These are phyloP conservation scores for Hypoxylon sp. DNA, from an alignment of 2,329 filamentous ascomycete species.

Conservation along the genomic window DNA sequence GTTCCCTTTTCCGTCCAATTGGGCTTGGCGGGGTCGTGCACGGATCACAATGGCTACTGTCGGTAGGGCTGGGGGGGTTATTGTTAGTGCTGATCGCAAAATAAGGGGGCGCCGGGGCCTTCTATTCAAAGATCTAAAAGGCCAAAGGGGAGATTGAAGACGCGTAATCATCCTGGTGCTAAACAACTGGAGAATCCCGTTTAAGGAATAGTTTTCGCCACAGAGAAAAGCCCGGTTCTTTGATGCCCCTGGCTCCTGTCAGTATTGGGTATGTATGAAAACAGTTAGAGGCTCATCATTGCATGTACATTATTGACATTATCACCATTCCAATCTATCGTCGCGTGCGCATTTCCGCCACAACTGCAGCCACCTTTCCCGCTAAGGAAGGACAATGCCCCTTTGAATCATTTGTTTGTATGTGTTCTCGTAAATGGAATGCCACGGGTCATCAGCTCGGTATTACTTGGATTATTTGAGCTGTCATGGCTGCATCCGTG, in stretches of 20 bases:
- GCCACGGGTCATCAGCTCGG: no score
- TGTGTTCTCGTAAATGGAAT: no score
- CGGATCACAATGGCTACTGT: background rate
- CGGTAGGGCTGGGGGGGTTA: constrained; percentile 14
- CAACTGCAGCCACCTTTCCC: no score
- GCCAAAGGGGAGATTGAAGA: constrained; percentile 28
- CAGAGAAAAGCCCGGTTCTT: no score
- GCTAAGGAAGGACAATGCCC: no score
- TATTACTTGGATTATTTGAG: no score
- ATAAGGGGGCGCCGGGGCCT: constrained; percentile 25
- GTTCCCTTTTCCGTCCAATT: background rate
- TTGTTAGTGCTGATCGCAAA: constrained; percentile 16
- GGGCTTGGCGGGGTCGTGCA: constrained; percentile 6
- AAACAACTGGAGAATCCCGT: constrained; percentile 20
- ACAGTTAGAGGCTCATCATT: constrained; percentile 1
- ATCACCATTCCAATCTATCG: no score
- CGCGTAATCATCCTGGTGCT: constrained; percentile 27
- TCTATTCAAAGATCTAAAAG: no score
- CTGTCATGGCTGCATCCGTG: constrained; percentile 3
- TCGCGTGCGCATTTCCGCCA: constrained; percentile 13
- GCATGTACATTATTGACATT: no score
- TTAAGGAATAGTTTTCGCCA: constrained; percentile 19
- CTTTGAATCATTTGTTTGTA: no score
- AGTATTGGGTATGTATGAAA: no score
- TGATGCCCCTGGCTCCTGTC: no score